Evolutionary conservation across 345 rosid genomes (phyloP), one percentile per base, ranked within the genome.

Genomic region (Jatropha curcas): DNA sequence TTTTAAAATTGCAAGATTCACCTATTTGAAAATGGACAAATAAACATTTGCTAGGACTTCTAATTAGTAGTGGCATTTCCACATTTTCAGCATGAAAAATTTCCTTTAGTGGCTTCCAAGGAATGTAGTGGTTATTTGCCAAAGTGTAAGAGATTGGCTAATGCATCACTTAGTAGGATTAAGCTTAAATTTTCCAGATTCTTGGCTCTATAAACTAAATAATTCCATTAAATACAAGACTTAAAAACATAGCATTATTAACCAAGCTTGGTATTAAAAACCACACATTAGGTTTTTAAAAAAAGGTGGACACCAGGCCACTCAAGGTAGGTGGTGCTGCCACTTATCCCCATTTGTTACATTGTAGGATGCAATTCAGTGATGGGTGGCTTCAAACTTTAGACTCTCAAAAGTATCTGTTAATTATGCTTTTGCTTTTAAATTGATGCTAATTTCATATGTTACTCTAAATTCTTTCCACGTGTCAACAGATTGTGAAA

Each of bases 271-370:
- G 65, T 30, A 43, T n/a, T 7, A 41, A 24, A 60, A 48, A 31
- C 67, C 66, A 60, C 7, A 14, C 3, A 62, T 39, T 30, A 20
- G 57, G 2, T 19, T 22, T 33, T 30, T 7, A 5, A 14, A 31
- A 24, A 65, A 71, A 62, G 16, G 65, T 9, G 39, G 68, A 46
- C 17, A 57, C 20, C 4, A 25, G 73, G n/a, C n/a, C 76, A 71
- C 79, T 75, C 64, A 68, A 61, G 27, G 55, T 22, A 12, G 69
- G 69, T 70, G 82, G 73, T 8, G 27, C 33, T 53, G 76, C 68
- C 82, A 72, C 76, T 70, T 57, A 52, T 27, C 39, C 30, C 20
- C 51, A 65, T 57, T 75, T 62, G 62, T 34, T 43, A 61, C 78
- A 70, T 4, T 59, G 68, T 33, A 63, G 70, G 57, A 70, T 67